Evolutionary conservation across 768 basidiomycete genomes (phyloP).

Genomic region (Boletus rubescentipes): DNA sequence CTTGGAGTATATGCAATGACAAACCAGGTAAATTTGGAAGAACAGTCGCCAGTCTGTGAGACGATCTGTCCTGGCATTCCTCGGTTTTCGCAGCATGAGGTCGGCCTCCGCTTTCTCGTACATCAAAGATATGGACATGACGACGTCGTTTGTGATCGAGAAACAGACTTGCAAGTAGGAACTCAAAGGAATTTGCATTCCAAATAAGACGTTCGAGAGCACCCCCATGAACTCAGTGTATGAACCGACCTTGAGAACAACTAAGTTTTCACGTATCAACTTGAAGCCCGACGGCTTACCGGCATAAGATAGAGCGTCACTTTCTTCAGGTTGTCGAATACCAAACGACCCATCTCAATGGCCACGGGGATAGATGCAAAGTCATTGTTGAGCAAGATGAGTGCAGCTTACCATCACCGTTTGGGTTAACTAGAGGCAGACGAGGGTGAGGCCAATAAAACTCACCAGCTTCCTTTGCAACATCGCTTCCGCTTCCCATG

Average conservation of each 20-base stretch:
- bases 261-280: not conserved
- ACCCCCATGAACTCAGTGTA: constrained; percentile 62
- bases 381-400: constrained; percentile 58
- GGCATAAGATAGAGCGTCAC: constrained; percentile 47
- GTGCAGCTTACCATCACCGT: constrained; percentile 29
- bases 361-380: constrained; percentile 58
- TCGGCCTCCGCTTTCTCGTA: constrained; percentile 53
- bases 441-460: not conserved
- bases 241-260: constrained; percentile 41
- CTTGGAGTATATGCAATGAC: constrained; percentile 11
- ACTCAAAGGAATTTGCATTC: constrained; percentile 57
- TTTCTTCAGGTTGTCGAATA: constrained; percentile 61
- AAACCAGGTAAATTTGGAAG: constrained; percentile 46
- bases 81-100: constrained; percentile 48
- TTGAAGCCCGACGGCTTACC: constrained; percentile 19
- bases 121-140: constrained; percentile 51
- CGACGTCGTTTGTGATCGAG: constrained; percentile 52
- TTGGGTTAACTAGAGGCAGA: not conserved
- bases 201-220: constrained; percentile 54
- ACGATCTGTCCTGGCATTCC: constrained; percentile 48
- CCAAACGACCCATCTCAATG: constrained; percentile 57
- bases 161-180: constrained; percentile 57
- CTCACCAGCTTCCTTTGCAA: constrained; percentile 56
- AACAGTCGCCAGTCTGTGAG: constrained; percentile 51
- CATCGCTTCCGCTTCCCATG: constrained; percentile 49